These are phyloP conservation scores for Chiua virens DNA, from an alignment of 768 basidiomycete species.

Conservation along the genomic window DNA sequence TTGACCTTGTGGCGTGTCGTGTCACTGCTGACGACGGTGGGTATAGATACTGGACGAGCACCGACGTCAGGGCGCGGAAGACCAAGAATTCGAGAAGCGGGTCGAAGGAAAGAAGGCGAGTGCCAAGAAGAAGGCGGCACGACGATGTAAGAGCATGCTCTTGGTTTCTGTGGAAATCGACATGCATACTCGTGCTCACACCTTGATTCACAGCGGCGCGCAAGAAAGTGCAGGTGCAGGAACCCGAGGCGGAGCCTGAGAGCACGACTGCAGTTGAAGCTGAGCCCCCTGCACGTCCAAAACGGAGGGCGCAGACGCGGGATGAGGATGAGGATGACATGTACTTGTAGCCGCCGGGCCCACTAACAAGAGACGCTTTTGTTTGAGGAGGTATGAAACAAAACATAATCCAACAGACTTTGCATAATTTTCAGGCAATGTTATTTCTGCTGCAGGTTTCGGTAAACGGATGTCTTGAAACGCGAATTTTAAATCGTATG, in stretches of 20 bases:
- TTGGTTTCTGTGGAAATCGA: background rate
- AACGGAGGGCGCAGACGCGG: conserved; percentile 9
- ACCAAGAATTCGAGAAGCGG: conserved; percentile 85
- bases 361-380: background rate
- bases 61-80: conserved; percentile 84
- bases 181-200: background rate
- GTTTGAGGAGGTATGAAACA: no score
- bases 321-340: conserved; percentile 23
- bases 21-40: background rate
- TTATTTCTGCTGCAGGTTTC: no score
- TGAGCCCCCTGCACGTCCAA: conserved; percentile 3
- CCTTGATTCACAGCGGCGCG: conserved; percentile 22
- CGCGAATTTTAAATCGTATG: no score
- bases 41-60: conserved; percentile 80
- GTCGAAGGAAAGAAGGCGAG: conserved; percentile 81
- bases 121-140: conserved; percentile 70
- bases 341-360: conserved; percentile 17
- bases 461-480: no score
- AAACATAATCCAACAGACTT: no score
- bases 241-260: conserved; percentile 16
- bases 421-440: no score
- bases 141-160: conserved; percentile 36
- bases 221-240: conserved; percentile 27
- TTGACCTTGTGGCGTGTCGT: background rate
- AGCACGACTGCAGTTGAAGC: background rate